Evolutionary conservation across 805 yeast species (phyloP).

Genomic region (Ogataea trehalophila): DNA sequence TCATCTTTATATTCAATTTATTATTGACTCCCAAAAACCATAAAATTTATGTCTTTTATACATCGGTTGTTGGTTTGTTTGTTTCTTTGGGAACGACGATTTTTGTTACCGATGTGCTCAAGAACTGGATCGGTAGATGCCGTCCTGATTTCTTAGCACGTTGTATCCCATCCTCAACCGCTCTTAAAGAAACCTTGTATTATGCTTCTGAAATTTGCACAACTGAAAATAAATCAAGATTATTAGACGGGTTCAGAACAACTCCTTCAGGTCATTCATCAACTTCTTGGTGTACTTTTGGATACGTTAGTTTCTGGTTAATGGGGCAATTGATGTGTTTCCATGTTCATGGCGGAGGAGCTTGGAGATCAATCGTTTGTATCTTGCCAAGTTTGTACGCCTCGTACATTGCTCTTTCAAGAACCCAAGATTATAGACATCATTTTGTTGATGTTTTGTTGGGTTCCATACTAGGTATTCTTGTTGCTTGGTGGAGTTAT

Average conservation of each 20-base stretch:
- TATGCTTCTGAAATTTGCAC: slow-evolving; percentile 65
- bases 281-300: slow-evolving; percentile 62
- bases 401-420: slow-evolving; percentile 67
- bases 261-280: slow-evolving; percentile 83
- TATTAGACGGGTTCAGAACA: slow-evolving; percentile 72
- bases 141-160: slow-evolving; percentile 91
- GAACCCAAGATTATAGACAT: slow-evolving; percentile 92
- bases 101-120: slow-evolving; percentile 65
- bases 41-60: slow-evolving; percentile 54
- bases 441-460: slow-evolving; percentile 80
- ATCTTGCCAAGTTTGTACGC: slow-evolving; percentile 65
- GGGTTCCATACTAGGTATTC: slow-evolving; percentile 65
- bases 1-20: slow-evolving; percentile 29
- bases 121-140: slow-evolving; percentile 83
- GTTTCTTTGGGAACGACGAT: slow-evolving; percentile 57
- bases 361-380: slow-evolving; percentile 57
- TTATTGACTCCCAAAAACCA: slow-evolving; percentile 45
- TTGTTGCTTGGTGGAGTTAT: slow-evolving; percentile 56
- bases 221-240: slow-evolving; percentile 34
- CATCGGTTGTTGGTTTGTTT: slow-evolving; percentile 62
- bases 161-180: slow-evolving; percentile 61
- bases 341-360: slow-evolving; percentile 38
- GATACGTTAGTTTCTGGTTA: slow-evolving; percentile 60
- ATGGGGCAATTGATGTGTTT: slow-evolving; percentile 53
- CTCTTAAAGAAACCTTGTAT: slow-evolving; percentile 51